Conservation (phyloP, 805 yeast species). For the Kregervanrija pseudodelftensis region DNA sequence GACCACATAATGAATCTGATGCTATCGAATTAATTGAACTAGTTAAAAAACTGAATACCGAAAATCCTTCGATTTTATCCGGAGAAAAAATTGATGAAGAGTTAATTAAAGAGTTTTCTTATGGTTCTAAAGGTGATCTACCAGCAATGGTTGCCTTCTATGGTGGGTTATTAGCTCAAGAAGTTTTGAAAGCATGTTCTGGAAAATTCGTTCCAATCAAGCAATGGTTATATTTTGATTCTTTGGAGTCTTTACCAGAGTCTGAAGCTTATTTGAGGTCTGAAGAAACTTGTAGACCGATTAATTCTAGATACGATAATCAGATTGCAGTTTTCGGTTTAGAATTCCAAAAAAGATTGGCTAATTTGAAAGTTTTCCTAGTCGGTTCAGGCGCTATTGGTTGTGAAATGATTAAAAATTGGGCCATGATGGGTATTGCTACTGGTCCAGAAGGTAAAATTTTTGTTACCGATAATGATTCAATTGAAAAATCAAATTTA, state of each 20-base stretch:
- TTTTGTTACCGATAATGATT: conserved; percentile 84
- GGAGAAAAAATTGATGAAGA: conserved; percentile 49
- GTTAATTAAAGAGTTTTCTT: conserved; percentile 64
- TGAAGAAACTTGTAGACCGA: conserved; percentile 66
- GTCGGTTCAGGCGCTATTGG: conserved; percentile 99
- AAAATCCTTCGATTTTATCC: conserved; percentile 51
- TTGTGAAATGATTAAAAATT: conserved; percentile 95
- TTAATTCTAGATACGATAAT: conserved; percentile 81
- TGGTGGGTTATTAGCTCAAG: conserved; percentile 96
- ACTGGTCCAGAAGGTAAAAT: conserved; percentile 86
- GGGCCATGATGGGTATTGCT: conserved; percentile 96
- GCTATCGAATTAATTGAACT: conserved; percentile 58
- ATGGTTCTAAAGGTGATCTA: conserved; percentile 85
- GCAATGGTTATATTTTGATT: conserved; percentile 90
- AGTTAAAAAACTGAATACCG: conserved; percentile 50
- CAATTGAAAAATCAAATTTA: conserved; percentile 91
- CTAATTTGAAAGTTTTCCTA: conserved; percentile 75
- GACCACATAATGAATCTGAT: conserved; percentile 69
- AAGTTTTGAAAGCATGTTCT: conserved; percentile 89
- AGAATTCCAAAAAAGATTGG: conserved; percentile 62
- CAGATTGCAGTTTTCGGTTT: conserved; percentile 92
- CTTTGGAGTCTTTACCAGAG: conserved; percentile 83
- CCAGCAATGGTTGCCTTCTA: conserved; percentile 84
- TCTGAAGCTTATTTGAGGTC: conserved; percentile 50
- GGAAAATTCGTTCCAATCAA: conserved; percentile 92